These are phyloP conservation scores for Mycena vulgaris DNA, from an alignment of 768 basidiomycete species.

Conservation along the genomic window DNA sequence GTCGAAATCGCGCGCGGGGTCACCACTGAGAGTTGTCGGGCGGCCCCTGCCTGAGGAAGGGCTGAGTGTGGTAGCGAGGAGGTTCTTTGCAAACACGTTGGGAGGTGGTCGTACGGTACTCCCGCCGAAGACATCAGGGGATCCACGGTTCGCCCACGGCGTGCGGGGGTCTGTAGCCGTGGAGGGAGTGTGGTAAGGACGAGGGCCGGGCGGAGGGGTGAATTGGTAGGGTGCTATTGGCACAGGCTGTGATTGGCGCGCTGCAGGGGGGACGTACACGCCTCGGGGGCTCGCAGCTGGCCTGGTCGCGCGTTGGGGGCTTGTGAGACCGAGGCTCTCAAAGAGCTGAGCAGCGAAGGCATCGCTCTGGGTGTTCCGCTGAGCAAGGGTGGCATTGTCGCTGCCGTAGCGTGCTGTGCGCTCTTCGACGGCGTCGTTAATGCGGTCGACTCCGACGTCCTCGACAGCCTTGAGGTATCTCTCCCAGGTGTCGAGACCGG, in stretches of 20 bases:
- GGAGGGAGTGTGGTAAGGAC: background rate
- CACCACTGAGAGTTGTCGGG: conserved; percentile 3
- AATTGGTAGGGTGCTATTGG: background rate
- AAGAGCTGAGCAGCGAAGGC: no score
- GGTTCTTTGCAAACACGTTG: background rate
- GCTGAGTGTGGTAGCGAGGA: background rate
- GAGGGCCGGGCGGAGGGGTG: background rate
- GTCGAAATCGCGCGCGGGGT: background rate
- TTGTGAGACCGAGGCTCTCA: background rate
- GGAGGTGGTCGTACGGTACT: background rate
- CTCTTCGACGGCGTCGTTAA: conserved; percentile 6
- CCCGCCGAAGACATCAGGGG: conserved; percentile 3
- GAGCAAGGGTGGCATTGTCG: background rate
- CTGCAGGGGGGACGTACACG: background rate
- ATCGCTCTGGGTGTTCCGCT: background rate
- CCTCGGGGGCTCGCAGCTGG: background rate
- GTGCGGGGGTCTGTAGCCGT: background rate
- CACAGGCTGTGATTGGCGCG: background rate
- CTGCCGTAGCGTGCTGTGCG: background rate
- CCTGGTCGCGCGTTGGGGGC: background rate
- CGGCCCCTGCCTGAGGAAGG: background rate
- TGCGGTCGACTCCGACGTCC: background rate
- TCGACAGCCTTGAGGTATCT: conserved; percentile 16
- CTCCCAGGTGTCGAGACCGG: conserved; percentile 7
- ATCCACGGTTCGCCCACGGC: background rate